These are phyloP conservation scores for Euphrasia arctica DNA, from an alignment of 305 asterid species.

Conservation along the genomic window DNA sequence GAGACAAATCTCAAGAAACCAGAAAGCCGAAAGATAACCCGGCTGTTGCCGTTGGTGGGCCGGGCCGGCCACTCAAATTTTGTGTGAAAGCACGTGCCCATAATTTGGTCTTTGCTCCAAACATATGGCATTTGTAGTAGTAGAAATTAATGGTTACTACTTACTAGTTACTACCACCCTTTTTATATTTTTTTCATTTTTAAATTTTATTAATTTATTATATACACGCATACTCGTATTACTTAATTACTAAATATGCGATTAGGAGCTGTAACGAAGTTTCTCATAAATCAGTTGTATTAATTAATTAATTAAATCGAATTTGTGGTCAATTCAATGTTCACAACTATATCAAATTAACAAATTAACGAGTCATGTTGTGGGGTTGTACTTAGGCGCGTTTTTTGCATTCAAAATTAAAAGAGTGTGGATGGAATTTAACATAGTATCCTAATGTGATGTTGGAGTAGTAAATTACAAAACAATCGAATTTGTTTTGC, in stretches of 20 bases:
- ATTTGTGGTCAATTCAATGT: too few relatives aligned
- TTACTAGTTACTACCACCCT: constrained; percentile 18
- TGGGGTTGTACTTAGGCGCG: too few relatives aligned
- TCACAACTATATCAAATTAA: too few relatives aligned
- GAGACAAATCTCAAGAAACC: constrained; percentile 29
- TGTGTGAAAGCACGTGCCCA: constrained; percentile 30
- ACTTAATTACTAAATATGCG: constrained; percentile 3
- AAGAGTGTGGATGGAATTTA: too few relatives aligned
- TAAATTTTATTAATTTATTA: not conserved
- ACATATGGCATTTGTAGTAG: constrained; percentile 9
- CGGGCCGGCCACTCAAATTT: constrained; percentile 15
- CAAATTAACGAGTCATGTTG: too few relatives aligned
- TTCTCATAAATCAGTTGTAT: constrained; percentile 18
- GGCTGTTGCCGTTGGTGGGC: constrained; percentile 23
- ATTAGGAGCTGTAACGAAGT: constrained; percentile 34
- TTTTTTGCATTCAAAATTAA: too few relatives aligned
- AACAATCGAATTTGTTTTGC: too few relatives aligned
- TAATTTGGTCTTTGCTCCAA: constrained; percentile 28
- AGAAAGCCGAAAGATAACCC: not conserved
- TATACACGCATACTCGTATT: not conserved
- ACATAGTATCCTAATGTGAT: too few relatives aligned
- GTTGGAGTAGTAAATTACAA: too few relatives aligned
- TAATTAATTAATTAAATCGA: too few relatives aligned
- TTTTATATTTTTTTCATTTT: not conserved
- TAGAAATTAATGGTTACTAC: not conserved